phyloP scores from a whole-genome alignment of 2,329 filamentous ascomycete genomes.

The Geoglossum cookeanum region DNA sequence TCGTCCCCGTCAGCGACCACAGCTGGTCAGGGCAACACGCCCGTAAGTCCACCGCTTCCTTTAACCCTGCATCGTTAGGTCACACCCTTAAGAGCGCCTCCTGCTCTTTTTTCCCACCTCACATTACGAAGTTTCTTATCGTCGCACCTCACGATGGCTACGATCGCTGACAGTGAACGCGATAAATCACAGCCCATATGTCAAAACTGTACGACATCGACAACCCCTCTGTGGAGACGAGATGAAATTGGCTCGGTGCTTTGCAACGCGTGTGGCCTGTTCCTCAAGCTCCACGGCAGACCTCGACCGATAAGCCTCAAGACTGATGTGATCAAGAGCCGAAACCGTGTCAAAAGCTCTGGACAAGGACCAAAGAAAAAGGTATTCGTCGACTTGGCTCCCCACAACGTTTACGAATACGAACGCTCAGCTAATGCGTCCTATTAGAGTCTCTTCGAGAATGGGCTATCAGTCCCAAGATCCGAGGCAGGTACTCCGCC shows the following conservation, averaged over 20 bases:
- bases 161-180: conserved; percentile 28
- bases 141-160: conserved; percentile 20
- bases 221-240: conserved; percentile 89
- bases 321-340: conserved; percentile 98
- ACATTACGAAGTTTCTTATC: conserved; percentile 4
- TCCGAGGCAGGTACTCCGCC: conserved; percentile 37
- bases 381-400: conserved; percentile 30
- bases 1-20: conserved; percentile 46
- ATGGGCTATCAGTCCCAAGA: conserved; percentile 38
- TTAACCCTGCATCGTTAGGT: neutral
- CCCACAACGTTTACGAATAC: neutral
- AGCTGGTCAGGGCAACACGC: conserved; percentile 36
- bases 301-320: conserved; percentile 90
- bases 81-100: neutral
- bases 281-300: conserved; percentile 88
- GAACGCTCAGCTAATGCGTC: neutral
- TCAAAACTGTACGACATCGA: conserved; percentile 90
- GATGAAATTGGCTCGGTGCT: conserved; percentile 91
- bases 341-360: conserved; percentile 87
- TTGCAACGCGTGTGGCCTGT: conserved; percentile 95
- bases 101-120: conserved; percentile 10
- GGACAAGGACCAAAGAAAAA: conserved; percentile 66
- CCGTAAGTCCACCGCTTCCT: conserved; percentile 18
- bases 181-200: conserved; percentile 74
- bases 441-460: conserved; percentile 27